Percentiles rank a stretch among this genome's conserved stretches.
Evolutionary conservation across 2,329 filamentous ascomycete species (phyloP).

Genomic region (Sporothrix curviconia): DNA sequence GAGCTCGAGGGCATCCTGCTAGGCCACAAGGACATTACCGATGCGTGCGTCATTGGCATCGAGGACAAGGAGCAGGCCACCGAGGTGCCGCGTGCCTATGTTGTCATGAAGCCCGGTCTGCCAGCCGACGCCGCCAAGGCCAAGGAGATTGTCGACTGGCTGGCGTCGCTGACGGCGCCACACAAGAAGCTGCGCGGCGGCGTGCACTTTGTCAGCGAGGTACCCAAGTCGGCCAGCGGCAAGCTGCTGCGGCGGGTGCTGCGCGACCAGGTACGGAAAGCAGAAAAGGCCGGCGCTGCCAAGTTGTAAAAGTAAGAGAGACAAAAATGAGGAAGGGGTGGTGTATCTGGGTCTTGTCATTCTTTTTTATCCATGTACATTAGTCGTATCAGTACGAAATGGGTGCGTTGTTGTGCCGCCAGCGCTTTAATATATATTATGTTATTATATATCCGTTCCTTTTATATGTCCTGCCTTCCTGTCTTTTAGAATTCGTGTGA

Average conservation of each 20-base stretch:
- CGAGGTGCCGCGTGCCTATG: conserved; percentile 61
- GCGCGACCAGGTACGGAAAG: conserved; percentile 33
- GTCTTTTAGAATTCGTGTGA: no score
- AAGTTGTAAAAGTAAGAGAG: conserved; percentile 31
- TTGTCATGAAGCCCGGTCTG: conserved; percentile 43
- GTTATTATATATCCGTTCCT: neutral
- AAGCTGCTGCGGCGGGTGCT: conserved; percentile 41
- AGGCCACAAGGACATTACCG: conserved; percentile 38
- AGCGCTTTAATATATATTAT: no score
- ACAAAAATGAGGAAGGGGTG: neutral
- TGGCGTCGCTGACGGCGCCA: conserved; percentile 33
- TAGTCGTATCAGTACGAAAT: no score
- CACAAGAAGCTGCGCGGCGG: conserved; percentile 66
- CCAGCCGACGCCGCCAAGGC: conserved; percentile 28
- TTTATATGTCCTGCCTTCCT: neutral
- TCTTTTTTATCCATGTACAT: no score
- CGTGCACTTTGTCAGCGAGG: conserved; percentile 58
- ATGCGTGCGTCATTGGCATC: conserved; percentile 58
- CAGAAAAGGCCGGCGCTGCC: conserved; percentile 31
- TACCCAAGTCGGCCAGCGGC: conserved; percentile 63
- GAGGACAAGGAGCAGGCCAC: conserved; percentile 55
- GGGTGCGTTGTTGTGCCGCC: no score
- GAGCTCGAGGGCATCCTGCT: conserved; percentile 50
- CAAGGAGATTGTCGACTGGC: conserved; percentile 33
- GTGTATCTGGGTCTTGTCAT: no score